Conservation (phyloP, 176 grass and related monocot species). For the Aegilops tauschii region DNA sequence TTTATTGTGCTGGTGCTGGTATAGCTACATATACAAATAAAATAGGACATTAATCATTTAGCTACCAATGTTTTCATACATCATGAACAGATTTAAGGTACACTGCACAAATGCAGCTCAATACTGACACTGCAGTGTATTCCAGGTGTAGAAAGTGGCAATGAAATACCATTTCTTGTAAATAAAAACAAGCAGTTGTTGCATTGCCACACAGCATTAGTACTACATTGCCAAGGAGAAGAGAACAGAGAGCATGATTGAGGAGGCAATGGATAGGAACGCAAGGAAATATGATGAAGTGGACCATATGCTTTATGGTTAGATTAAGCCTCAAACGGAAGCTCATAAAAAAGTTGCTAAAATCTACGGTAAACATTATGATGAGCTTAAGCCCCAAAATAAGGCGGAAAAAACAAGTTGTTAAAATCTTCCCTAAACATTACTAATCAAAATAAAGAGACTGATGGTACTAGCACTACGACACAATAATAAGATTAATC, state of each 20-base stretch:
- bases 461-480: neutral
- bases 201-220: neutral
- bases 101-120: neutral
- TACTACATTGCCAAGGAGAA: neutral
- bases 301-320: neutral
- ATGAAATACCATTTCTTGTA: neutral
- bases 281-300: neutral
- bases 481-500: neutral
- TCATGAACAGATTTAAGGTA: neutral
- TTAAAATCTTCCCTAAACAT: neutral
- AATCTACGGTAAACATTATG: neutral
- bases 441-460: neutral
- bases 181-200: neutral
- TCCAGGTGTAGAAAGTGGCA: neutral
- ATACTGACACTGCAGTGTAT: neutral
- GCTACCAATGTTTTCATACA: neutral
- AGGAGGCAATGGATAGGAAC: neutral
- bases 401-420: neutral
- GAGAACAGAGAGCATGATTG: neutral
- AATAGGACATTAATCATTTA: neutral
- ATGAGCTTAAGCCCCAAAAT: neutral
- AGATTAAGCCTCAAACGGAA: neutral
- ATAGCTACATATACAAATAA: constrained; percentile 56
- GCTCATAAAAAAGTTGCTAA: neutral
- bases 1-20: constrained; percentile 99